Base-by-base conservation (phyloP, 306 rosid species). In the Cucurbita moschata region DNA sequence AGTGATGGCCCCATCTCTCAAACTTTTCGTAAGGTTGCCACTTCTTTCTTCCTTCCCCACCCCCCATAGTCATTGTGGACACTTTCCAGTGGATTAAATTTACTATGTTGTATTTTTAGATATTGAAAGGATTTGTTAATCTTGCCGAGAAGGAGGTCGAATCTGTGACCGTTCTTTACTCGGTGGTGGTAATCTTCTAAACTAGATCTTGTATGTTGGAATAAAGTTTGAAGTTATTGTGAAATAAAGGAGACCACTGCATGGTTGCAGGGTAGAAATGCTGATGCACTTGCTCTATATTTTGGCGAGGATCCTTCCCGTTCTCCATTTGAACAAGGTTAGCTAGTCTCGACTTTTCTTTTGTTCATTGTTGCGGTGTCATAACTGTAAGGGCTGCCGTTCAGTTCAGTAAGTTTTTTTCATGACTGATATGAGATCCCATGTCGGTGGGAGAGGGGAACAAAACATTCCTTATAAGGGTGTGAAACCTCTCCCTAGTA, bases 301-400 rank as follows among this genome's bases (percentile, higher is more conserved):
- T 91, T 95, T 73, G 92, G 92, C 10, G 99, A 95, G 88, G 97
- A 95, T 84, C 99, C 99, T 72, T 82, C 91, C 19, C 86, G 89
- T 14, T 91, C 82, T 85, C 96, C 97, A 19, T 89, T 89, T 80
- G 99, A 95, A 78, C 99, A 95, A 87, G 97, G 99, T 91, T 82
- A 79, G 83, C 78, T 75, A 72, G 21, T 71, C 70, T 69, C 49
- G 21, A 7, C 39, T 18, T 16, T 60, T 59, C 2, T 37, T 2
- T 46, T 42, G 35, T 53, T 30, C 26, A n/a, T 78, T 12, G 47
- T 70, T 35, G 9, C 3, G 35, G 3, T 1, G 35, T 30, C 35
- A 30, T 30, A 30, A 30, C 35, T 30, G 35, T 30, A 30, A 30
- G 4, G 35, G 1, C 35, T 30, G 35, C 35, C 1, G 35, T 30